Conservation (phyloP, 2,329 filamentous ascomycete species). For the Neophaeococcomyces mojaviensis region DNA sequence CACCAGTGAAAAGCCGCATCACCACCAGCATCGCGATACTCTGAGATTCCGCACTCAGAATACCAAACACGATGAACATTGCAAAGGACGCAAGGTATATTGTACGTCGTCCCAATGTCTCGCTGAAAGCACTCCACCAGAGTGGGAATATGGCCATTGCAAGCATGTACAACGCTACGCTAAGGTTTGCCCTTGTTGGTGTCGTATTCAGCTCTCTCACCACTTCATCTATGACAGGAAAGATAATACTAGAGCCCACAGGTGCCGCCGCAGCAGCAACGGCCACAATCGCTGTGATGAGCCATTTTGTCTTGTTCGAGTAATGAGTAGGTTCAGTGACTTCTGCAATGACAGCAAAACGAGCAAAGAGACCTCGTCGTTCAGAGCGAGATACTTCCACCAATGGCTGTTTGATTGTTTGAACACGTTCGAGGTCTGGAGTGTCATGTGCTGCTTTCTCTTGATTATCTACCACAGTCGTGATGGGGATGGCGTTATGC, state of each 20-base stretch:
- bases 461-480: constrained; percentile 12
- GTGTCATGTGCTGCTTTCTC: constrained; percentile 10
- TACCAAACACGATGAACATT: constrained; percentile 63
- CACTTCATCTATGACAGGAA: constrained; percentile 61
- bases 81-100: constrained; percentile 70
- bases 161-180: constrained; percentile 74
- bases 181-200: constrained; percentile 63
- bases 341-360: constrained; percentile 67
- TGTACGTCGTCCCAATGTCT: constrained; percentile 61
- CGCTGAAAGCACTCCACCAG: constrained; percentile 81
- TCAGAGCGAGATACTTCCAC: constrained; percentile 45
- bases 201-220: constrained; percentile 54
- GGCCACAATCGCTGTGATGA: constrained; percentile 69
- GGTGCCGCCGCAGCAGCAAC: constrained; percentile 70
- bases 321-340: constrained; percentile 71
- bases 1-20: constrained; percentile 66
- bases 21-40: constrained; percentile 70
- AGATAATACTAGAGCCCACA: constrained; percentile 76
- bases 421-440: constrained; percentile 19
- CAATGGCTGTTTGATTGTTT: constrained; percentile 29
- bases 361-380: constrained; percentile 65
- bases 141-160: constrained; percentile 76
- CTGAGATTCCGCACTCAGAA: constrained; percentile 60
- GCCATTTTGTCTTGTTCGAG: constrained; percentile 68
- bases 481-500: constrained; percentile 7